Evolutionary conservation across 2,329 filamentous ascomycete species (phyloP), one percentile per base, ranked within the genome.

Genomic region (Ceratocystis alfenasii): DNA sequence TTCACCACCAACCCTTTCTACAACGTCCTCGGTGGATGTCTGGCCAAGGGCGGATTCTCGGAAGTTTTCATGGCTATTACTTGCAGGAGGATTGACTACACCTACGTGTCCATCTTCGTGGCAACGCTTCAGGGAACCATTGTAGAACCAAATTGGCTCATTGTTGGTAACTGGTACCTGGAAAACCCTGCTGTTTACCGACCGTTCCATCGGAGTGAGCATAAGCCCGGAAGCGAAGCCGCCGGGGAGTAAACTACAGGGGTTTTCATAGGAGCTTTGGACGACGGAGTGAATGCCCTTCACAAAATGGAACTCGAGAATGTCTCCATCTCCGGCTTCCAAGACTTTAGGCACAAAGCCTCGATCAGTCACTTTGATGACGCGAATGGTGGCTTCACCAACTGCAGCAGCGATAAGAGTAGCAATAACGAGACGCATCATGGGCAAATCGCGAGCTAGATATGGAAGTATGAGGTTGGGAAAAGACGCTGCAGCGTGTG

Each of bases 211-310:
- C 25, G 46, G n/a, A 20, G 55, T 63, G 15, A 15, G 3, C 2
- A 48, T n/a, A 10, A 2, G 1, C 7, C 61, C 61, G 2, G 61
- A 63, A 1, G 41, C 2, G 15, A 63, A 63, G 22, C 61, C 61
- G 12, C 61, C 61, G 5, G 17, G 0, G 8, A 77, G 72, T 1
- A 78, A 78, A 65, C 71, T 7, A 73, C 79, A 80, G n/a, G 78
- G 78, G 48, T 73, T 68, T 63, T 68, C 74, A 67, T 79, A 79
- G 71, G 71, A 74, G 28, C 28, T 33, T 17, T 59, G 25, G 1
- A 59, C 6, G 3, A 36, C 6, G 8, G 55, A 59, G 2, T 59
- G 55, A 5, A 15, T 1, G 1, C 48, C 48, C 12, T 2, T 3
- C 0, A 22, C 10, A 15, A 53, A 15, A 10, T 25, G 25, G 22